Conservation (phyloP, 1,139 yeast species). For the Hemisphaericaspora xylofermentans region DNA sequence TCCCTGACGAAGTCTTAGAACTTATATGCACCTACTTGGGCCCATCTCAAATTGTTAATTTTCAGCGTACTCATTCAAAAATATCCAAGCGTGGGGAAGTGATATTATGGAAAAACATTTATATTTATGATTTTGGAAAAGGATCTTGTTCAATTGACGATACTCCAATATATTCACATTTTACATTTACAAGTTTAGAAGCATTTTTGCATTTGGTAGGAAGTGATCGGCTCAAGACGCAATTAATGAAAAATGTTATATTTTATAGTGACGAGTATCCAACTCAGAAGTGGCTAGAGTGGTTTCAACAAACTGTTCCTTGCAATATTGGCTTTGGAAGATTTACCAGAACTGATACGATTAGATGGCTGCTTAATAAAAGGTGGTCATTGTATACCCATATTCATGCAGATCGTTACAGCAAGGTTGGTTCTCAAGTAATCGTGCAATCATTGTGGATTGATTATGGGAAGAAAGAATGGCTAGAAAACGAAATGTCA, state of each 20-base stretch:
- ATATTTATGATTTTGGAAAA: background rate
- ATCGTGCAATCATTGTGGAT: background rate
- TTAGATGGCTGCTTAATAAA: no score
- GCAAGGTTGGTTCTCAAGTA: no score
- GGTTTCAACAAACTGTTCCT: background rate
- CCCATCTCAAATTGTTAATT: background rate
- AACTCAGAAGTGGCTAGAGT: background rate
- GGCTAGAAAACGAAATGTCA: background rate
- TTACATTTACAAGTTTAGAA: background rate
- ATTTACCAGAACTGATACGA: no score
- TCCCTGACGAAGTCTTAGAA: background rate
- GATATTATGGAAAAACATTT: background rate
- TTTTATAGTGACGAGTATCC: background rate
- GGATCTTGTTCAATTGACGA: background rate
- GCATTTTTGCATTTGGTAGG: background rate
- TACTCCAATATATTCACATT: background rate
- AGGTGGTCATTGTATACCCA: no score
- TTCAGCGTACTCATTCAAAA: background rate
- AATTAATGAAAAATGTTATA: background rate
- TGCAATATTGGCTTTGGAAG: background rate
- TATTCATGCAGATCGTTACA: no score
- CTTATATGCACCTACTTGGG: background rate
- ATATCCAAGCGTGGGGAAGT: background rate
- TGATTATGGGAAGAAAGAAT: background rate
- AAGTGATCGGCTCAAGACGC: background rate